Percentiles rank a stretch among this genome's conserved stretches.
phyloP scores from a whole-genome alignment of 202 grass and related monocot genomes.

The Elaeis oleifera region DNA sequence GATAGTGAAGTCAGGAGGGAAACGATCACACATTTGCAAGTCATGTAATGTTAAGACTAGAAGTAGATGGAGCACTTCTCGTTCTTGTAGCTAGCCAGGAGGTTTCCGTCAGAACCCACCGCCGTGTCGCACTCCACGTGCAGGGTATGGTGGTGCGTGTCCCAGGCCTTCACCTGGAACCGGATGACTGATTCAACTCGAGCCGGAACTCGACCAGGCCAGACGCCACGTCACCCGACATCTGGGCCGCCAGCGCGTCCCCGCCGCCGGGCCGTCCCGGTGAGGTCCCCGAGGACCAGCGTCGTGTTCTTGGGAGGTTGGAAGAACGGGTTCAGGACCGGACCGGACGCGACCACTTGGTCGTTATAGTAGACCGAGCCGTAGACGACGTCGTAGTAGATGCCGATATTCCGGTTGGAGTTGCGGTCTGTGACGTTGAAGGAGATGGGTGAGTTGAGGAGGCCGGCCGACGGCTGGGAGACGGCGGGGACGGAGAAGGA shows the following conservation, averaged over 20 bases:
- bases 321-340: constrained; percentile 38
- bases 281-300: constrained; percentile 29
- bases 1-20: too few relatives aligned
- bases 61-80: constrained; percentile 14
- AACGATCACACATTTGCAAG: too few relatives aligned
- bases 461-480: constrained; percentile 26
- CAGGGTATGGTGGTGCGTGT: constrained; percentile 41
- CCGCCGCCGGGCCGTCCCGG: constrained; percentile 21
- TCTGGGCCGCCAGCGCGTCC: constrained; percentile 20
- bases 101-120: constrained; percentile 13
- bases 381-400: constrained; percentile 48
- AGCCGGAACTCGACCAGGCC: constrained; percentile 39
- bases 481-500: constrained; percentile 30
- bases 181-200: constrained; percentile 36
- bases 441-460: constrained; percentile 24
- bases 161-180: constrained; percentile 45
- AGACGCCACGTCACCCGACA: constrained; percentile 27
- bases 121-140: constrained; percentile 44
- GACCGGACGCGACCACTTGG: constrained; percentile 32
- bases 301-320: constrained; percentile 74
- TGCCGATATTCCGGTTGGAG: constrained; percentile 50
- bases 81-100: background rate
- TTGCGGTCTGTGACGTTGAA: constrained; percentile 66
- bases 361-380: constrained; percentile 43
- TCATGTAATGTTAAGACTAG: background rate